A percentile compares a stretch with the other conserved stretches of the same genome.
These are phyloP conservation scores for Rhynchospora pubera DNA, from an alignment of 176 grass and related monocot species.

Conservation along the genomic window DNA sequence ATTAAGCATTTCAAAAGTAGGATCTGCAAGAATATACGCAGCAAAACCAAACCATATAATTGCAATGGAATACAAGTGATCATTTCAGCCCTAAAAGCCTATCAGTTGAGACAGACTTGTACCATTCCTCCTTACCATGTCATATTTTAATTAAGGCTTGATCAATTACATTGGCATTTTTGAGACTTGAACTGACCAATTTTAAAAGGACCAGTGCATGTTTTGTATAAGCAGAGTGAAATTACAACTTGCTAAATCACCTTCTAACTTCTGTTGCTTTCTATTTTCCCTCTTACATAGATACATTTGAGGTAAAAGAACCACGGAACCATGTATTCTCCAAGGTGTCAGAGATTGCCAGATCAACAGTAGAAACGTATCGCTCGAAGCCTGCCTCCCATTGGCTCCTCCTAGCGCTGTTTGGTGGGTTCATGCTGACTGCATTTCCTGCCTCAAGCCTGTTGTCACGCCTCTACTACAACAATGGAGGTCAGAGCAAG, in stretches of 20 bases:
- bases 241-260: neutral
- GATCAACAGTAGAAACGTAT: constrained; percentile 30
- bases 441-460: constrained; percentile 79
- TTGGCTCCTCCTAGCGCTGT: constrained; percentile 39
- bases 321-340: constrained; percentile 6
- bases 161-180: neutral
- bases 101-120: neutral
- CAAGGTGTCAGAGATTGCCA: constrained; percentile 20
- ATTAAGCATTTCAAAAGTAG: neutral
- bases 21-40: neutral
- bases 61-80: neutral
- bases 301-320: neutral
- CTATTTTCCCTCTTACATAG: neutral
- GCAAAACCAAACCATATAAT: neutral
- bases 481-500: constrained; percentile 72
- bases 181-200: neutral
- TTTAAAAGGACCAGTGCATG: neutral
- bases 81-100: neutral
- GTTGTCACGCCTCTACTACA: constrained; percentile 70
- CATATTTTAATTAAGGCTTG: neutral
- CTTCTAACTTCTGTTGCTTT: neutral
- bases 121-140: neutral
- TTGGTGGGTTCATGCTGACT: constrained; percentile 47
- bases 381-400: constrained; percentile 40
- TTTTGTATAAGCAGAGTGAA: neutral